Conservation (phyloP, 495 filamentous ascomycete species). For the Echria macrotheca region DNA sequence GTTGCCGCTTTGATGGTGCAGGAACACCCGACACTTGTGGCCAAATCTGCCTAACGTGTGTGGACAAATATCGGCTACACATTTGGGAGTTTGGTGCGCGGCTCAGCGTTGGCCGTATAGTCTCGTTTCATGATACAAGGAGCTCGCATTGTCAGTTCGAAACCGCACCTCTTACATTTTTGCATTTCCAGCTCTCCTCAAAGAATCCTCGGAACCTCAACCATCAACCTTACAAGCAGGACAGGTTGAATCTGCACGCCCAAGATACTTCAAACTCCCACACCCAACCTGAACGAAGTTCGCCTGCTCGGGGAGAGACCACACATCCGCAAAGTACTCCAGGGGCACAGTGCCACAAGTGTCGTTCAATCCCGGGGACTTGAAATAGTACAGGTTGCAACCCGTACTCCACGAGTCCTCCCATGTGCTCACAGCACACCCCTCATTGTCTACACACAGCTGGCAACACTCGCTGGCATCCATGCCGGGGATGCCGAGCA, state of each 20-base stretch:
- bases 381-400: constrained; percentile 11
- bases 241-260: constrained; percentile 7
- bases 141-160: neutral
- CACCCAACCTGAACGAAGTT: constrained; percentile 11
- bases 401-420: constrained; percentile 3
- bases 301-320: constrained; percentile 5
- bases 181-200: neutral
- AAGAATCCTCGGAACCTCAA: neutral
- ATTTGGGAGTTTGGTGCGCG: neutral
- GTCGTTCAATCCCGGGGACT: neutral
- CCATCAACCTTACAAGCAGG: neutral
- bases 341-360: constrained; percentile 10
- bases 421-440: constrained; percentile 15
- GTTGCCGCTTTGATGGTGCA: neutral
- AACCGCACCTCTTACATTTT: neutral
- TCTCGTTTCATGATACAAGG: neutral
- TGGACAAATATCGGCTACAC: no score
- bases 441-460: constrained; percentile 12
- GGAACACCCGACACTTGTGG: neutral
- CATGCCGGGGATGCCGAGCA: constrained; percentile 11
- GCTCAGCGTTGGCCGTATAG: neutral
- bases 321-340: constrained; percentile 11
- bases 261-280: constrained; percentile 8
- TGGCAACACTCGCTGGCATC: constrained; percentile 16
- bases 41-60: no score